Evolutionary conservation across 2,329 filamentous ascomycete species (phyloP), one percentile per base, ranked within the genome.

Genomic region (Penicillium olsonii): DNA sequence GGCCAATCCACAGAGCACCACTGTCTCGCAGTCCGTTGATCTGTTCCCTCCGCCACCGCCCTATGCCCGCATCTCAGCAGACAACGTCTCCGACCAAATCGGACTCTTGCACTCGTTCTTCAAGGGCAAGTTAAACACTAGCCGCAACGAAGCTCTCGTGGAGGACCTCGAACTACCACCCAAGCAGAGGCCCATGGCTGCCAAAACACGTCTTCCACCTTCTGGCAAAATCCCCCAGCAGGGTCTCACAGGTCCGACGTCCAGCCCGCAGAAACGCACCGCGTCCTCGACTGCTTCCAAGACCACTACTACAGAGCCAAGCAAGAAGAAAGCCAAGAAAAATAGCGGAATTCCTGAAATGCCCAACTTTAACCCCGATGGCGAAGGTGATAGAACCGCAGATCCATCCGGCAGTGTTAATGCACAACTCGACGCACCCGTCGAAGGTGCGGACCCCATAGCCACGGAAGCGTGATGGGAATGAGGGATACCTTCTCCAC

Each of bases 151-250:
- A 68, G 85, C 90, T 37, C 80, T 99, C 57, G 78, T 95, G 44
- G 94, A 99, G 75, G 94, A 99, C 72, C 90, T 97, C 66, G 92
- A 99, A 60, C 77, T 99, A 19, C 94, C 95, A 14, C 83, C 87
- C 47, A 99, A 99, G 73, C 94, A 99, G 73, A 82, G 90, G 37
- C 74, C 72, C 17, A 74, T 69, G 52, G 68, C 72, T 38, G 62
- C 68, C 33, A 68, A 74, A 24, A 70, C 74, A 19, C 68, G 74
- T 54, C 66, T 77, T 37, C 74, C 74, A 20, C 74, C 73, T 24
- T 74, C 72, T 17, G 74, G 74, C 39, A 76, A 76, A 54, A 77
- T 77, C 29, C 68, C 65, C 2, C 61, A 64, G 22, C 60, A 65
- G 29, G 67, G 62, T 22, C 58, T 65, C 12, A 48, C 64, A 6